Conservation (phyloP, 805 yeast species). For the Schwanniomyces pseudopolymorphus region DNA sequence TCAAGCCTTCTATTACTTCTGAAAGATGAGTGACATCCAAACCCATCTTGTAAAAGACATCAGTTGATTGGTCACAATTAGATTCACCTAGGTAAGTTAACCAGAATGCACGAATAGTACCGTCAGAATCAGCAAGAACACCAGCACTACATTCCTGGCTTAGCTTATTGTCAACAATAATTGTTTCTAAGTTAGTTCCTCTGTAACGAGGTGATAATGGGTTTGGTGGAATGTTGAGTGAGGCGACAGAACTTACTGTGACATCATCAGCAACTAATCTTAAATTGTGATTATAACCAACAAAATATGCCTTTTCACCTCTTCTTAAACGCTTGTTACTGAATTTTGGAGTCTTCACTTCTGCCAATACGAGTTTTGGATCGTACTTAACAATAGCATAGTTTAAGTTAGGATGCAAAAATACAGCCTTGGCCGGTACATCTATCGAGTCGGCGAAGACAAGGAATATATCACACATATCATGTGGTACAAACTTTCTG, state of each 20-base stretch:
- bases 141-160: conserved; percentile 80
- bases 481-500: conserved; percentile 79
- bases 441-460: conserved; percentile 84
- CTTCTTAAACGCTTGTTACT: conserved; percentile 56
- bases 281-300: conserved; percentile 74
- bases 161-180: conserved; percentile 69
- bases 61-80: conserved; percentile 48
- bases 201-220: conserved; percentile 75
- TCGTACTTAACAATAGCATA: conserved; percentile 84
- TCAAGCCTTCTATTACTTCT: conserved; percentile 55
- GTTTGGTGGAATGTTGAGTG: conserved; percentile 70
- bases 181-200: conserved; percentile 78
- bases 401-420: conserved; percentile 84
- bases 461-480: conserved; percentile 68
- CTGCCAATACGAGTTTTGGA: conserved; percentile 69
- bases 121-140: conserved; percentile 71
- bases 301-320: conserved; percentile 75
- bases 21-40: conserved; percentile 68
- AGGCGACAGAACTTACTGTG: conserved; percentile 71
- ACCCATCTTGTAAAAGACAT: conserved; percentile 70
- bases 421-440: conserved; percentile 76
- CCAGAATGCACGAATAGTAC: conserved; percentile 84
- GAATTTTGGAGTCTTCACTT: conserved; percentile 66
- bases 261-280: conserved; percentile 75
- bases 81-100: conserved; percentile 78